These are phyloP conservation scores for Gleditsia sinensis DNA, from an alignment of 306 rosid genomes.

Conservation along the genomic window DNA sequence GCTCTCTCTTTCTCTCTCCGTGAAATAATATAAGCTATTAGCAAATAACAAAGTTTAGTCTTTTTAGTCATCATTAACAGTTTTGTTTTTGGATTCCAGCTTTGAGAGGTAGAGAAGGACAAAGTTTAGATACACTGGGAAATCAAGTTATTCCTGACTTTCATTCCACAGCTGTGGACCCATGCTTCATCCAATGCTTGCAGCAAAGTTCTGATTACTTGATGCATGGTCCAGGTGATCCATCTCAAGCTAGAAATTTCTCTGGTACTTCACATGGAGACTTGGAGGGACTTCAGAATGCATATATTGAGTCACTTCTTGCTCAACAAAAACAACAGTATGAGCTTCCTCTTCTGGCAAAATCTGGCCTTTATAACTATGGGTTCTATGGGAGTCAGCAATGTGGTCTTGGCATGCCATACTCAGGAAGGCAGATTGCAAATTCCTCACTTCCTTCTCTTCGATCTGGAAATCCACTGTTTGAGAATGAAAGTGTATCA, in stretches of 20 bases:
- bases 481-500: slow-evolving; percentile 63
- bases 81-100: slow-evolving; percentile 42
- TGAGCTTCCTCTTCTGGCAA: slow-evolving; percentile 69
- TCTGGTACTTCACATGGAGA: slow-evolving; percentile 61
- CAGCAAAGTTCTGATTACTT: slow-evolving; percentile 68
- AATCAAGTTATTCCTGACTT: slow-evolving; percentile 51
- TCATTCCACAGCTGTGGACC: slow-evolving; percentile 57
- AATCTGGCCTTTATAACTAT: slow-evolving; percentile 59
- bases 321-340: slow-evolving; percentile 77
- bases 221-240: slow-evolving; percentile 55
- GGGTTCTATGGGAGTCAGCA: slow-evolving; percentile 61
- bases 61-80: slow-evolving; percentile 22
- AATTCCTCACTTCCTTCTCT: slow-evolving; percentile 59
- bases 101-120: slow-evolving; percentile 46
- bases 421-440: slow-evolving; percentile 59
- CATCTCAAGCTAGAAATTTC: slow-evolving; percentile 57
- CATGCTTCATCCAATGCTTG: slow-evolving; percentile 50
- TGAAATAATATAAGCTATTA: slow-evolving; percentile 25
- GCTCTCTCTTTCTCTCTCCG: not conserved
- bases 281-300: slow-evolving; percentile 68
- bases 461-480: slow-evolving; percentile 62
- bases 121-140: slow-evolving; percentile 44
- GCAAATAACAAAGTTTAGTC: not conserved
- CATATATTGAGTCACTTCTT: slow-evolving; percentile 74
- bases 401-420: slow-evolving; percentile 66